Base-by-base conservation (phyloP, 371 early-diverging fungal genomes). In the Mortierella sp. region DNA sequence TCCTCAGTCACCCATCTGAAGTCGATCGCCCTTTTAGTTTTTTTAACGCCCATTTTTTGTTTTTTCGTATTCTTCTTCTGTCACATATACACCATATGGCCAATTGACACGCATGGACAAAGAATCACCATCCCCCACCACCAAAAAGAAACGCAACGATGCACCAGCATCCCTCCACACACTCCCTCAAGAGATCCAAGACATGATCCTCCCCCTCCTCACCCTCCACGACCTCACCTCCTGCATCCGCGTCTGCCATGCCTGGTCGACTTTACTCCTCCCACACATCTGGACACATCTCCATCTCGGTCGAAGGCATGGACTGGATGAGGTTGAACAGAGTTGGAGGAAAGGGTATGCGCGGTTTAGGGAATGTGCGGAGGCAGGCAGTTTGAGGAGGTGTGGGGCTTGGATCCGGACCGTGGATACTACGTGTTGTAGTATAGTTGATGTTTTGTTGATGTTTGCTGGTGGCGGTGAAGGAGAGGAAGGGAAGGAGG, bases 401-500 rank as follows among this genome's bases (percentile, higher is more conserved):
- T 38, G 68, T 41, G 68, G 41, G 7, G 5, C 0, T 10, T 38
- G 38, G 68, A 35, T 68, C 21, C 38, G 24, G 11, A 21, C 21
- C 0, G 21, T 68, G 68, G 68, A 68, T 41, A 68, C 68, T 21
- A 68, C 68, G 38, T 68, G 68, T 68, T 68, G 38, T 68, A 41
- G 68, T 68, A 24, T 68, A 4, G 41, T 68, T 24, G 68, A 68
- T 21, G 21, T 68, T 12, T 21, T 68, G 7, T 10, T 41, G 43
- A 68, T 10, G 38, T 68, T 68, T 68, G 68, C 35, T 21, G 21
- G 38, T 1, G 24, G 18, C 21, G 38, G 1, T 32, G 60, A 27
- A 2, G 29, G 29, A 27, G 29, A 58, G 29, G 29, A 29, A 29
- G 58, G 3, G 29, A 14, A 29, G 27, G 41, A 29, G 1, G 29